Conservation (phyloP, 495 filamentous ascomycete species). For the Cairneyella variabilis region DNA sequence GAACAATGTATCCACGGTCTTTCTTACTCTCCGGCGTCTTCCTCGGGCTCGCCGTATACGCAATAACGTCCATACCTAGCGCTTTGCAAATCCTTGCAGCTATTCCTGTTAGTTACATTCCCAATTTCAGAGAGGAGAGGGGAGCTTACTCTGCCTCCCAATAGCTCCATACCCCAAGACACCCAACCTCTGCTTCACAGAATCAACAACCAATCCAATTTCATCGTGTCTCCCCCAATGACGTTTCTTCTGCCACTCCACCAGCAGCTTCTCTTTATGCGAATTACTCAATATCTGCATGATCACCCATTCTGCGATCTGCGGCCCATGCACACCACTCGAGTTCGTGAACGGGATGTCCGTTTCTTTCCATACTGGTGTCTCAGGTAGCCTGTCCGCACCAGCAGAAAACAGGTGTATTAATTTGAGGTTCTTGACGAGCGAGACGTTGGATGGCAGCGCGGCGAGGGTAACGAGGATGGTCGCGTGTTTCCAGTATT, state of each 20-base stretch:
- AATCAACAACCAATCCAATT: conserved; percentile 37
- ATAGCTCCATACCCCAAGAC: conserved; percentile 86
- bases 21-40: conserved; percentile 48
- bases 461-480: conserved; percentile 56
- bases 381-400: conserved; percentile 58
- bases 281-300: conserved; percentile 45
- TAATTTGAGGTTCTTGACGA: conserved; percentile 58
- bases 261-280: conserved; percentile 36
- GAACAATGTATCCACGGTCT: conserved; percentile 66
- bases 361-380: conserved; percentile 62
- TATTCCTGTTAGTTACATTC: conserved; percentile 1
- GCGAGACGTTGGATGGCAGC: conserved; percentile 44
- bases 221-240: conserved; percentile 41
- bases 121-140: not conserved
- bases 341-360: conserved; percentile 65
- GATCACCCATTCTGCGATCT: conserved; percentile 79
- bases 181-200: conserved; percentile 48
- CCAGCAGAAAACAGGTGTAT: conserved; percentile 77
- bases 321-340: conserved; percentile 76
- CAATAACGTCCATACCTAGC: conserved; percentile 77
- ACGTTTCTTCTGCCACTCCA: conserved; percentile 47
- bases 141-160: conserved; percentile 32
- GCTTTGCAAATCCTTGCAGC: conserved; percentile 60
- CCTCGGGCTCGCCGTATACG: conserved; percentile 68
- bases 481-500: conserved; percentile 57